Conservation (phyloP, 1,284 basidiomycete genomes). For the Wolfiporia cocos region DNA sequence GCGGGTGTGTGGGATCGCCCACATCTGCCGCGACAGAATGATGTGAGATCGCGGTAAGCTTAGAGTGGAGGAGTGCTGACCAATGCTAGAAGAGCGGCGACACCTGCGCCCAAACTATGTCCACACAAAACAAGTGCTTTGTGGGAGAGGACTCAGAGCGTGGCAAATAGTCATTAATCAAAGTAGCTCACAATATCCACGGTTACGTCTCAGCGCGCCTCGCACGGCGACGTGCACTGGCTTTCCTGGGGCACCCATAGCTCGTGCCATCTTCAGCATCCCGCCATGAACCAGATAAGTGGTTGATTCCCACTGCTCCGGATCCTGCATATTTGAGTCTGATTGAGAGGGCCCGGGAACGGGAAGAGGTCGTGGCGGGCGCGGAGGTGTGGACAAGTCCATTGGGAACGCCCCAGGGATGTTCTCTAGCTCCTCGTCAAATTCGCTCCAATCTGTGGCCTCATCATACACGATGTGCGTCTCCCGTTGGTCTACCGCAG, state of each 20-base stretch:
- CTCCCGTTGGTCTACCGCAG: too few species aligned
- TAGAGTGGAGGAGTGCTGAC: slow-evolving; percentile 34
- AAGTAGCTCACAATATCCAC: slow-evolving; percentile 51
- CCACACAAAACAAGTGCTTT: slow-evolving; percentile 73
- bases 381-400: slow-evolving; percentile 21
- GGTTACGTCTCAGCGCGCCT: slow-evolving; percentile 61
- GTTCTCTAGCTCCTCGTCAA: slow-evolving; percentile 21
- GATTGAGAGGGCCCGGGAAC: slow-evolving; percentile 4
- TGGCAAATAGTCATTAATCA: too few species aligned
- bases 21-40: slow-evolving; percentile 47
- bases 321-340: slow-evolving; percentile 3
- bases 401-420: slow-evolving; percentile 27
- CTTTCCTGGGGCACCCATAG: slow-evolving; percentile 72
- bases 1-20: slow-evolving; percentile 76
- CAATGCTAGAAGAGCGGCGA: slow-evolving; percentile 71
- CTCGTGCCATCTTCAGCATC: slow-evolving; percentile 72
- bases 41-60: background rate
- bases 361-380: slow-evolving; percentile 5
- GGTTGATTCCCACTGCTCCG: slow-evolving; percentile 15
- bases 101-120: slow-evolving; percentile 86
- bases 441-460: slow-evolving; percentile 11
- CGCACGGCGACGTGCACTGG: slow-evolving; percentile 74
- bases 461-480: slow-evolving; percentile 5
- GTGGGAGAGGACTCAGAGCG: background rate
- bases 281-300: slow-evolving; percentile 67